Evolutionary conservation across 108 stramenopile species (phyloP), one percentile per base, ranked within the genome.

Genomic region (Pelagomonas calceolata): DNA sequence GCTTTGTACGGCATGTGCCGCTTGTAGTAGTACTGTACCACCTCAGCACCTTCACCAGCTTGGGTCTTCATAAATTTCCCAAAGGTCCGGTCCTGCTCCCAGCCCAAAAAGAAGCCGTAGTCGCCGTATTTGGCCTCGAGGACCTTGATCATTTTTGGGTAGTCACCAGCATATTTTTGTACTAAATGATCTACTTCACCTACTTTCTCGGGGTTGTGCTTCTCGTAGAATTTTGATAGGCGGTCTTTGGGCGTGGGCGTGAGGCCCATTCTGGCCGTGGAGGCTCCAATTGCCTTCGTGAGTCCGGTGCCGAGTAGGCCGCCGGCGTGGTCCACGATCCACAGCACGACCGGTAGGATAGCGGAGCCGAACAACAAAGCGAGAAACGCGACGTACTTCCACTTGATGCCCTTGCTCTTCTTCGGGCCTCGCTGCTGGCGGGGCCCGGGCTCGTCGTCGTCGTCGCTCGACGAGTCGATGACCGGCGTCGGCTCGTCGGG

Each of bases 41-140:
- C 26, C 51, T 26, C 21, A 26, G 26, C 51, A 4, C 26, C 18
- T 26, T 60, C 29, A 26, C 3, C 21, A 26, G 21, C 51, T 26
- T 60, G 21, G 21, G 18, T 16, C 21, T 4, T 26, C 7, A 60
- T 4, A 26, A 60, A 60, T 17, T 75, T 70, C 79, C 88, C 75
- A 37, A 90, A 86, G 66, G 90, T 89, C 77, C 89, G 89, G 75
- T 93, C 92, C 72, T 86, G 67, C 78, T 93, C 92, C 92, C 92
- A 93, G 33, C 86, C 85, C 51, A 93, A 51, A 73, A 93, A 93
- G 75, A 91, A 93, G 1, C 92, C 92, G 64, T 93, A 93, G 70
- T 93, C 92, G 34, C 81, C 83, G 67, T 93, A 93, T 79, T 93
- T 93, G 39, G 90, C 85, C 79, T 93, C 92, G 70, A 93, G 72